These are phyloP conservation scores for Kokia cookei DNA, from an alignment of 441 rosid species.

Conservation along the genomic window DNA sequence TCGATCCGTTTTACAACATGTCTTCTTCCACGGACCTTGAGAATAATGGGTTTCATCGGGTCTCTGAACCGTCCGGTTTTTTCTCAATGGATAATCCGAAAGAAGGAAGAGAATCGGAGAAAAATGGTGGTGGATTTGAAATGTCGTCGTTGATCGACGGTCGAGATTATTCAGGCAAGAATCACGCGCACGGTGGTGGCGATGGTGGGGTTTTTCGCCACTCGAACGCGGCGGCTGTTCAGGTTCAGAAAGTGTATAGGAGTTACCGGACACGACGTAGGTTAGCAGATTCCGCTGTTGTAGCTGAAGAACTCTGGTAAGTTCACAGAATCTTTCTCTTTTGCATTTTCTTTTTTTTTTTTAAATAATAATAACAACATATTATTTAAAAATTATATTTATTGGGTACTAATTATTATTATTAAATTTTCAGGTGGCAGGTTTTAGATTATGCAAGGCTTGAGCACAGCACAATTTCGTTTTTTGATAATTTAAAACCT, in stretches of 20 bases:
- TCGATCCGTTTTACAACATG: conserved; percentile 21
- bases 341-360: neutral
- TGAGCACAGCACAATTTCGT: conserved; percentile 71
- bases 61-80: too few species aligned
- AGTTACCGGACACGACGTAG: conserved; percentile 89
- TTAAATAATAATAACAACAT: neutral
- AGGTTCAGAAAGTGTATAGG: conserved; percentile 80
- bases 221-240: conserved; percentile 55
- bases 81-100: too few species aligned
- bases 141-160: conserved; percentile 9
- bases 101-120: too few species aligned
- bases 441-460: conserved; percentile 76
- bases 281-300: conserved; percentile 84
- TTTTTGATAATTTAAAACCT: conserved; percentile 59
- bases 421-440: conserved; percentile 62
- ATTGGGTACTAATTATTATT: neutral
- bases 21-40: conserved; percentile 4
- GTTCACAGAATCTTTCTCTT: neutral
- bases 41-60: neutral
- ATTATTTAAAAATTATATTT: neutral
- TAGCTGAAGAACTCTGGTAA: conserved; percentile 90
- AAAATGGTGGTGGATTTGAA: neutral
- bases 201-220: neutral
- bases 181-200: conserved; percentile 1
- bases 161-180: neutral